Evolutionary conservation across 108 stramenopile species (phyloP).

Genomic region (Hondaea fermentalgiana): DNA sequence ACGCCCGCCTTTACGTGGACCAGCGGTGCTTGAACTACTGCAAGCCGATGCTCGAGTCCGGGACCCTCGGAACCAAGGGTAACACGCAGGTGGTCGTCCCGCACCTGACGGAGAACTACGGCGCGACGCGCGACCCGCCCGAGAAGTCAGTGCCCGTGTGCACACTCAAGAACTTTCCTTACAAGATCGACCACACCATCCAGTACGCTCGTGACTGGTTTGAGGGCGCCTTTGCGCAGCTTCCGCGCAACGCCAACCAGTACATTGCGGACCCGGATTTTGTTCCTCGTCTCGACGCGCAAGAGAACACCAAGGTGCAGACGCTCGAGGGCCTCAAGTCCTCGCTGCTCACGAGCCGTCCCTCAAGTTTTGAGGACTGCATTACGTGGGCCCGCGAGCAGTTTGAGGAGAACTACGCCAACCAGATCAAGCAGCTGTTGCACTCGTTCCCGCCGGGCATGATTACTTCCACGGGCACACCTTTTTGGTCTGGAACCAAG

Average conservation of each 20-base stretch:
- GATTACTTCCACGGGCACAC: constrained; percentile 72
- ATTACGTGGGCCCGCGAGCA: constrained; percentile 82
- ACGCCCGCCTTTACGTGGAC: constrained; percentile 94
- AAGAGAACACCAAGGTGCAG: constrained; percentile 82
- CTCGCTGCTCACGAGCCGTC: constrained; percentile 74
- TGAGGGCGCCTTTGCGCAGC: constrained; percentile 91
- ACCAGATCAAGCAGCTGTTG: constrained; percentile 84
- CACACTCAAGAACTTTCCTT: constrained; percentile 98
- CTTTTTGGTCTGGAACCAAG: constrained; percentile 60
- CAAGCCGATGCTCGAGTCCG: constrained; percentile 92
- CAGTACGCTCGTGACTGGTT: constrained; percentile 99
- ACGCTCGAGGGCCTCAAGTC: constrained; percentile 65
- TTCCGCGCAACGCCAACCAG: constrained; percentile 81
- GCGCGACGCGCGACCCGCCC: constrained; percentile 90
- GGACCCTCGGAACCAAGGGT: constrained; percentile 95
- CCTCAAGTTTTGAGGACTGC: constrained; percentile 81
- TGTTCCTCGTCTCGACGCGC: constrained; percentile 60
- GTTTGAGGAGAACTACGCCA: constrained; percentile 85
- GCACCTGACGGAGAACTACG: constrained; percentile 90
- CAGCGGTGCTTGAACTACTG: constrained; percentile 88
- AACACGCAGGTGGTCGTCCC: constrained; percentile 95
- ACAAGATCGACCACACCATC: constrained; percentile 92
- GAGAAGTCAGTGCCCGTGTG: constrained; percentile 96
- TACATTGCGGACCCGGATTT: constrained; percentile 72
- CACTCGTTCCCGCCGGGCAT: constrained; percentile 91